Evolutionary conservation across 495 filamentous ascomycete species (phyloP), one percentile per base, ranked within the genome.

Genomic region (Tuber borchii): DNA sequence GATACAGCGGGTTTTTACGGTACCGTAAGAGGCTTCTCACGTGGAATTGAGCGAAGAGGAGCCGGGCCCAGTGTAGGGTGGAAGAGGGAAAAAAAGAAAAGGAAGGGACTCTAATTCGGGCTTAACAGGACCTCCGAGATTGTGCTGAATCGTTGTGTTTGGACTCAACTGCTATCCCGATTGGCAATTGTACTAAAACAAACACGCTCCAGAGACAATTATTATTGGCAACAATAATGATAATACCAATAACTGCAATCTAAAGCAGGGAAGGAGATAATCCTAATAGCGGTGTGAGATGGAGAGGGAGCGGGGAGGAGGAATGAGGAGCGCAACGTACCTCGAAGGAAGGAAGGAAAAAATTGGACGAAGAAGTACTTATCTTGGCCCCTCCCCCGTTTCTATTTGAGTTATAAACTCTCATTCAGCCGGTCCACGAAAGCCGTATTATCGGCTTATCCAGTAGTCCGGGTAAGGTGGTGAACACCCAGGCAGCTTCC

Each of bases 341-440:
- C n/a, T 43, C n/a, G n/a, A 22, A 31, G 22, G 43, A 71, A 31
- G 22, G 43, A 71, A 37, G 19, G 48, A 68, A 71, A 73, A 73
- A 65, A 70, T 65, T 73, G 77, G 77, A 71, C 71, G 65, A 79
- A 46, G 72, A 73, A 78, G 70, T 78, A 78, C 77, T 79, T 79
- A 78, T 77, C 75, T 74, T 71, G 71, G 71, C 69, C 69, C 70
- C 73, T 43, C 16, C 65, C 46, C 46, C 48, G 70, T 44, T 71
- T 71, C 71, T 72, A 69, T 72, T 78, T 72, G 73, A 75, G 75
- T 78, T 78, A 42, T 71, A 77, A 71, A 73, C 69, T 65, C 61
- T 61, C 44, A 40, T 72, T 70, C 40, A 79, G 74, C 76, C 51
- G 14, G 26, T 22, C 74, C 56, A 56, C 73, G 78, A 75, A 72